Conservation (phyloP, 2,329 filamentous ascomycete species). For the Venturia pyrina region DNA sequence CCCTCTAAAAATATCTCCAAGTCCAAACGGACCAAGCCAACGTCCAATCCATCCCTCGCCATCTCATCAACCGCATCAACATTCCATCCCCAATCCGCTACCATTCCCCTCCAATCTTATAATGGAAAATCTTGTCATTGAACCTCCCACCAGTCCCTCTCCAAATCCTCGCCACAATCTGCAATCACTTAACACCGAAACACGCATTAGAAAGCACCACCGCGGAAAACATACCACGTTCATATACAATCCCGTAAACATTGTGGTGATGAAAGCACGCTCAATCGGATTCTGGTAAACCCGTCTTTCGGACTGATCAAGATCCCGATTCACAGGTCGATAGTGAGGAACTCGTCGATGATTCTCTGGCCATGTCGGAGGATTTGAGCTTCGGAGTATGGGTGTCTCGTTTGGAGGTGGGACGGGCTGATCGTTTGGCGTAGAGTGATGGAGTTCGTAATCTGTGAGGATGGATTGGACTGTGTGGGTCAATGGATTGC, state of each 20-base stretch:
- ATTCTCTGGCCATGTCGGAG: constrained; percentile 36
- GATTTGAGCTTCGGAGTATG: constrained; percentile 19
- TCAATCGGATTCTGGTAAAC: constrained; percentile 36
- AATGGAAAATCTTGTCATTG: constrained; percentile 25
- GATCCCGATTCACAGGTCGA: constrained; percentile 34
- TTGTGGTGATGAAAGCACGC: constrained; percentile 37
- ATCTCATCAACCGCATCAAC: not conserved
- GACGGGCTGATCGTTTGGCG: constrained; percentile 22
- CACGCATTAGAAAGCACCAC: not conserved
- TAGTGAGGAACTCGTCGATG: constrained; percentile 39
- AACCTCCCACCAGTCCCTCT: constrained; percentile 39
- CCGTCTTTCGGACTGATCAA: constrained; percentile 32
- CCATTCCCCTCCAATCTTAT: constrained; percentile 1
- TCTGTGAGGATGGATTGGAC: constrained; percentile 31
- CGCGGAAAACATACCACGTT: constrained; percentile 31
- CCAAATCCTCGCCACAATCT: constrained; percentile 39
- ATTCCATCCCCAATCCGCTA: not conserved
- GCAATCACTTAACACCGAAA: not conserved
- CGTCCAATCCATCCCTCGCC: no score
- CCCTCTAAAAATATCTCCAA: not conserved
- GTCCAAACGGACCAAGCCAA: no score
- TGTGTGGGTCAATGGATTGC: constrained; percentile 25
- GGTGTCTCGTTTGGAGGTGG: constrained; percentile 22
- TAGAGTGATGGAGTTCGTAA: constrained; percentile 37
- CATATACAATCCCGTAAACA: constrained; percentile 39